phyloP scores from a whole-genome alignment of 2,329 filamentous ascomycete genomes.

The Pestalotiopsis sp. region DNA sequence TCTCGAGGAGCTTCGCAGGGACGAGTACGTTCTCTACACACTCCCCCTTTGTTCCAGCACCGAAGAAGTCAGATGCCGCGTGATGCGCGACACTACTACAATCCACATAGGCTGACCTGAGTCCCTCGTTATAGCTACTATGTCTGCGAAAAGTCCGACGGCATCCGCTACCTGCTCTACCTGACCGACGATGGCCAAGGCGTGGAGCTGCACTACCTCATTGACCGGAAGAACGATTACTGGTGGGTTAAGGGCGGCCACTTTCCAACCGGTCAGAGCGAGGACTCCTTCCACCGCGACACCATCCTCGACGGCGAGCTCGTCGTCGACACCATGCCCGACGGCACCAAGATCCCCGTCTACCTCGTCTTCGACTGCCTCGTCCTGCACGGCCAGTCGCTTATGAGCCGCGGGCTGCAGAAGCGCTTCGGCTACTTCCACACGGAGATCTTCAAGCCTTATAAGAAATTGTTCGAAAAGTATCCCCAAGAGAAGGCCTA shows the following conservation, averaged over 20 bases:
- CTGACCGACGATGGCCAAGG: slow-evolving; percentile 67
- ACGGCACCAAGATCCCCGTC: slow-evolving; percentile 70
- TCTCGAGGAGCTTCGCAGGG: slow-evolving; percentile 75
- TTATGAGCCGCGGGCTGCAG: slow-evolving; percentile 81
- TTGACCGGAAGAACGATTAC: slow-evolving; percentile 98
- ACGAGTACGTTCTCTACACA: slow-evolving; percentile 51
- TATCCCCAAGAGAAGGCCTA: slow-evolving; percentile 71
- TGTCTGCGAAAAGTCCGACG: slow-evolving; percentile 97
- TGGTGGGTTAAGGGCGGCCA: slow-evolving; percentile 77
- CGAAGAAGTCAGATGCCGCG: slow-evolving; percentile 24
- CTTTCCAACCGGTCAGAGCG: slow-evolving; percentile 73
- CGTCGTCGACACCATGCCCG: slow-evolving; percentile 76
- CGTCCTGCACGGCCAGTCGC: slow-evolving; percentile 73
- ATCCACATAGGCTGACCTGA: background rate
- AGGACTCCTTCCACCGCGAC: slow-evolving; percentile 70
- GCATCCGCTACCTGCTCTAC: slow-evolving; percentile 93
- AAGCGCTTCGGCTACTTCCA: slow-evolving; percentile 89
- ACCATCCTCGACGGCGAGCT: slow-evolving; percentile 94
- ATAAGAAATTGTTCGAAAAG: slow-evolving; percentile 62
- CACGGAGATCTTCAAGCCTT: slow-evolving; percentile 73
- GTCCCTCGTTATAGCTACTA: slow-evolving; percentile 67
- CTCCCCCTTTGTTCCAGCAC: background rate
- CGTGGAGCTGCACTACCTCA: slow-evolving; percentile 81
- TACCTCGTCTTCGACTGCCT: slow-evolving; percentile 96
- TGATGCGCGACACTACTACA: slow-evolving; percentile 38